These are phyloP conservation scores for Albifimbria verrucaria DNA, from an alignment of 2,329 filamentous ascomycete species.

Conservation along the genomic window DNA sequence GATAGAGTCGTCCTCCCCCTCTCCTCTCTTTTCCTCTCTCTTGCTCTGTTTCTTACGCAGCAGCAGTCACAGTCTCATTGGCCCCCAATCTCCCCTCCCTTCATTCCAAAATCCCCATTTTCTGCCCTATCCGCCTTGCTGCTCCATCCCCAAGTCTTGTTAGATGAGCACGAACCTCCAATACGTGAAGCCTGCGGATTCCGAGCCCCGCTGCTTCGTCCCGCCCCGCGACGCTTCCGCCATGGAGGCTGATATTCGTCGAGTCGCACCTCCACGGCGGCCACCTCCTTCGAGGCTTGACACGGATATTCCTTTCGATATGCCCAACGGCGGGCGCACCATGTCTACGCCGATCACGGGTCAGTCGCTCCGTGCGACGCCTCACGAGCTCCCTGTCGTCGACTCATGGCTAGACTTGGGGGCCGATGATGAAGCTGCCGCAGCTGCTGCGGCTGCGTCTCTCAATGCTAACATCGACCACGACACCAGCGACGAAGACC, in stretches of 20 bases:
- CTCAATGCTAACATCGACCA: background rate
- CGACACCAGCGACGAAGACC: background rate
- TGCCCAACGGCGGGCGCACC: background rate
- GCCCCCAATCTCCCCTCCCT: background rate
- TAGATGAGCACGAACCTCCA: background rate
- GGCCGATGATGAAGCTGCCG: background rate
- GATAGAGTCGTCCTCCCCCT: background rate
- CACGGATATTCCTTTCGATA: background rate
- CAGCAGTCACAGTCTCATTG: background rate
- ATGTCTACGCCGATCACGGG: background rate
- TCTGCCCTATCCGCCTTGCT: background rate
- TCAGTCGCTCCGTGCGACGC: background rate
- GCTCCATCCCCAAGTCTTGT: background rate
- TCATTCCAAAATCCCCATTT: background rate
- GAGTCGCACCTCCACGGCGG: background rate
- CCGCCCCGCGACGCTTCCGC: background rate
- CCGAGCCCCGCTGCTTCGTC: background rate
- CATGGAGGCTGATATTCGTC: background rate
- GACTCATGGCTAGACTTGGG: conserved; percentile 2
- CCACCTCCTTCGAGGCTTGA: background rate
- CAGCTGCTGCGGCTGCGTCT: background rate
- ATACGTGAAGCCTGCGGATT: background rate
- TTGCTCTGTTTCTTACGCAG: no score
- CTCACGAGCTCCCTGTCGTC: background rate
- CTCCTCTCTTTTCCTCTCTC: no score